Base-by-base conservation (phyloP, 2,329 filamentous ascomycete genomes). In the Ophiostoma sp. region DNA sequence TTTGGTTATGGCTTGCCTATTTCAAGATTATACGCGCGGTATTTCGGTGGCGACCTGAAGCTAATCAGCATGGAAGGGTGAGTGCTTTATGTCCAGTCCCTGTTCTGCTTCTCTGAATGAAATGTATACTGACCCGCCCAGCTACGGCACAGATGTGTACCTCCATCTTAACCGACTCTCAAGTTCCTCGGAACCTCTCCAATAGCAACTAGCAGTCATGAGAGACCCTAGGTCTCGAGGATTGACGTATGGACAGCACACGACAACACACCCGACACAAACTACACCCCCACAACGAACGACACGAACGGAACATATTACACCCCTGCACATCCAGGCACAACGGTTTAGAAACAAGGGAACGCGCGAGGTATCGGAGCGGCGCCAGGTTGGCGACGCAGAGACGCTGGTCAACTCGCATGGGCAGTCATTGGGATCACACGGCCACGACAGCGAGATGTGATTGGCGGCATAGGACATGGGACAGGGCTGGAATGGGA, bases 31-130 rank as follows among this genome's bases (percentile, higher is more conserved):
- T 99, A 99, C 77, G 95, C 95, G 70, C 85, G 95, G 74, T 99
- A 99, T 82, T 99, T 99, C 81, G 95, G 95, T 72, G 95, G 95
- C 71, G 95, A 99, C 79, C 80, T 99, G 76, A 98, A 98, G 81
- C 81, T 99, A 79, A 99, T 99, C 77, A 97, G 93, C 79, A 99
- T 99, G 95, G 95, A 99, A 84, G 95, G 95, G 92, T 97, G 83
- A 84, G 91, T 79, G 10, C 57, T 41, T 44, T 27, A 35, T 41
- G 17, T 23, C 10, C 13, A 2, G 1, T 1, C 17, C 31, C 31
- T 39, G 4, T 39, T 41, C 10, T 11, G 23, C 13, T 13, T 2
- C 15, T 11, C 65, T 39, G 39, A 41, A n/a, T 36, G 11, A 1
- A 60, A 20, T 8, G 57, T 5, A 64, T 64, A 39, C 70, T 72